These are phyloP conservation scores for Starmerella davenportii DNA, from an alignment of 805 yeast genomes.

Conservation along the genomic window DNA sequence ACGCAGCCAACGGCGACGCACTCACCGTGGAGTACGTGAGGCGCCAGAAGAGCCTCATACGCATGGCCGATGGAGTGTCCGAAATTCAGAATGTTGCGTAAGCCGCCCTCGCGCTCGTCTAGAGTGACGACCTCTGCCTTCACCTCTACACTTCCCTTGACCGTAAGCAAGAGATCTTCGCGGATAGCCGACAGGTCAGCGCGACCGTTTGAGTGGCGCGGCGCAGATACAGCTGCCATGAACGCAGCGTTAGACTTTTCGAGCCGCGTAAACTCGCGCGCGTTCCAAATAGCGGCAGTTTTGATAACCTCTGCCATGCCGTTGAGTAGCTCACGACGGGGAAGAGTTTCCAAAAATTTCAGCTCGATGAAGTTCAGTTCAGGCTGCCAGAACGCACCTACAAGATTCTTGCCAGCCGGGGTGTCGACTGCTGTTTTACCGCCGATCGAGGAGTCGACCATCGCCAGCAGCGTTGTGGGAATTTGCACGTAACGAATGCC, in stretches of 20 bases:
- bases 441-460: constrained; percentile 97
- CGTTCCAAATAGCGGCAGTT: constrained; percentile 97
- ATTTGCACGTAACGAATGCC: constrained; percentile 88
- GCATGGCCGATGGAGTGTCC: constrained; percentile 98
- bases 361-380: constrained; percentile 72
- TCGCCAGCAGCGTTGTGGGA: constrained; percentile 83
- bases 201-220: constrained; percentile 27
- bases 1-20: constrained; percentile 97
- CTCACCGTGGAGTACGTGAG: constrained; percentile 92
- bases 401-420: constrained; percentile 83
- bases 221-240: constrained; percentile 40
- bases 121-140: constrained; percentile 86
- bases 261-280: constrained; percentile 64
- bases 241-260: constrained; percentile 59
- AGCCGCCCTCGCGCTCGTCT: constrained; percentile 90
- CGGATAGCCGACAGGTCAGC: constrained; percentile 54
- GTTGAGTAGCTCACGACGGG: constrained; percentile 84
- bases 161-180: constrained; percentile 61
- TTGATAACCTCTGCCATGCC: constrained; percentile 98
- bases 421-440: constrained; percentile 98
- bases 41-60: constrained; percentile 90
- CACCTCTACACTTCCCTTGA: constrained; percentile 68
- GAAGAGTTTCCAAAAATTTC: constrained; percentile 69
- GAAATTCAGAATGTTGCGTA: constrained; percentile 79
- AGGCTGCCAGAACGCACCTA: constrained; percentile 98